phyloP scores from a whole-genome alignment of 75 land plant genomes.

The Pinus albicaulis region DNA sequence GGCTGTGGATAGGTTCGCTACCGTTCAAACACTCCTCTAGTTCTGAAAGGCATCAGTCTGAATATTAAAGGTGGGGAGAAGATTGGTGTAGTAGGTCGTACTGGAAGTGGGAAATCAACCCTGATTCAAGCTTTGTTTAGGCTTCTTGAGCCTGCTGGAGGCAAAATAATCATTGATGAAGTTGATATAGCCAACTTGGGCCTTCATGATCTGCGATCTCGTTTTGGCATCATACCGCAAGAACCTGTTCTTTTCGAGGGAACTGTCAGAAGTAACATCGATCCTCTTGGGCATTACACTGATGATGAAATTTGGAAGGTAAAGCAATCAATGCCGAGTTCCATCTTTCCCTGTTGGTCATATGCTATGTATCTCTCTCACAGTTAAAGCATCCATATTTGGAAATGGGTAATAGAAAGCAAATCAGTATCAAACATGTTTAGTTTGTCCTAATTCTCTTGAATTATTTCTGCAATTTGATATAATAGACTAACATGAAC shows the following conservation, averaged over 20 bases:
- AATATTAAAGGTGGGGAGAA: conserved; percentile 75
- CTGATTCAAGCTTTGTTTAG: conserved; percentile 86
- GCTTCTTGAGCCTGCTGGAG: conserved; percentile 79
- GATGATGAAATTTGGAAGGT: conserved; percentile 99
- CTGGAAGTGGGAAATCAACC: conserved; percentile 98
- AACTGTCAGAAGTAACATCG: conserved; percentile 87
- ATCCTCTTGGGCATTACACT: conserved; percentile 72
- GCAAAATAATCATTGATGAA: conserved; percentile 71
- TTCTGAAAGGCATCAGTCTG: conserved; percentile 65
- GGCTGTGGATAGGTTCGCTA: conserved; percentile 58
- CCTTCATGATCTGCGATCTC: conserved; percentile 83
- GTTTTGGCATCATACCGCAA: conserved; percentile 93
- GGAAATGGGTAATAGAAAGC: neutral
- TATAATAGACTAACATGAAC: neutral
- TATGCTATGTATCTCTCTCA: neutral
- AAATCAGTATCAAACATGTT: neutral
- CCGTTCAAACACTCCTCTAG: conserved; percentile 78
- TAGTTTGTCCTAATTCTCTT: neutral
- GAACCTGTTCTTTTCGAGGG: conserved; percentile 98
- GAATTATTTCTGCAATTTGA: neutral
- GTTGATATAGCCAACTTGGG: conserved; percentile 76
- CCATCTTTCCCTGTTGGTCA: conserved; percentile 1
- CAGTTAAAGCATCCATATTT: neutral
- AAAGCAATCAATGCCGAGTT: neutral
- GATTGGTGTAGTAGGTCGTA: conserved; percentile 93